phyloP scores from a whole-genome alignment of 2,329 filamentous ascomycete species.

The Nakataea oryzae region DNA sequence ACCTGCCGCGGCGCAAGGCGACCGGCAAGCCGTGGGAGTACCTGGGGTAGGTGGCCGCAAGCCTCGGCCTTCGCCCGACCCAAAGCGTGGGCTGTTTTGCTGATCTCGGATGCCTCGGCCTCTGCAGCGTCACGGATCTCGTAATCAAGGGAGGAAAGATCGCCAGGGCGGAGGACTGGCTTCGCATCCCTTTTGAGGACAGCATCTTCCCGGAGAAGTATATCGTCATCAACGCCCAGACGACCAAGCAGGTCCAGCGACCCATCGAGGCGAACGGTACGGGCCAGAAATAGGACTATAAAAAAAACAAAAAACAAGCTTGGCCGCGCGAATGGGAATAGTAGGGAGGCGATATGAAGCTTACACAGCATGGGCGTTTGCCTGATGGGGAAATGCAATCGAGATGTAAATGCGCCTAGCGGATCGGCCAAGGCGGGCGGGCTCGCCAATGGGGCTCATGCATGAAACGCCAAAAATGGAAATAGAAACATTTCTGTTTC shows the following conservation, averaged over 20 bases:
- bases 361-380: not conserved
- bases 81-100: too few species aligned
- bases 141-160: conserved; percentile 1
- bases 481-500: not conserved
- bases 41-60: not conserved
- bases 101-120: too few species aligned
- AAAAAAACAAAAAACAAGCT: too few species aligned
- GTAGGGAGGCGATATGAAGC: too few species aligned
- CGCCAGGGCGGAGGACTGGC: conserved; percentile 2
- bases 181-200: conserved; percentile 4
- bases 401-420: not conserved
- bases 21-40: conserved; percentile 4
- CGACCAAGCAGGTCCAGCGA: not conserved
- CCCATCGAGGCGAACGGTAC: not conserved
- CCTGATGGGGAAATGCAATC: not conserved
- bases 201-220: not conserved
- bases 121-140: conserved; percentile 2
- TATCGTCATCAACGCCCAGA: not conserved
- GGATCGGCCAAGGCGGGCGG: too few species aligned
- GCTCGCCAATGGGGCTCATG: not conserved
- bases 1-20: conserved; percentile 4
- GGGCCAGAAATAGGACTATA: not conserved
- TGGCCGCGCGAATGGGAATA: too few species aligned
- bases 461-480: not conserved
- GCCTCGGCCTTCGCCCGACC: too few species aligned